Percentiles rank a stretch among this genome's conserved stretches.
phyloP scores from a whole-genome alignment of 768 basidiomycete genomes.

The Boletellus emodensis region DNA sequence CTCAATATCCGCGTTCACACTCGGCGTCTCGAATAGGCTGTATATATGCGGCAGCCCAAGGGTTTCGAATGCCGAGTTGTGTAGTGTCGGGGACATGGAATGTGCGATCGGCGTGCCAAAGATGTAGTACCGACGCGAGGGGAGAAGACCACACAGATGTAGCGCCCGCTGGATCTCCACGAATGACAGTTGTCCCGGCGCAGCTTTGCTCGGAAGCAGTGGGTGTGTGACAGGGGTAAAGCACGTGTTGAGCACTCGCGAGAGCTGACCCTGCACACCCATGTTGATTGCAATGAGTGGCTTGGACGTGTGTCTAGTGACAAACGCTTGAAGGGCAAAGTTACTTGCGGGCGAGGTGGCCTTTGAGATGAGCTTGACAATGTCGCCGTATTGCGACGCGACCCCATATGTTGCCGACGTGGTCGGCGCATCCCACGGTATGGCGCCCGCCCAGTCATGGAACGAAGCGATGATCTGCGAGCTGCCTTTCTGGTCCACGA shows the following conservation, averaged over 20 bases:
- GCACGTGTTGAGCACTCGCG: slow-evolving; percentile 78
- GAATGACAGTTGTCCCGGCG: slow-evolving; percentile 91
- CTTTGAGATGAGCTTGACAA: slow-evolving; percentile 90
- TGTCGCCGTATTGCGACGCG: slow-evolving; percentile 71
- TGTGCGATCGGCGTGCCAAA: slow-evolving; percentile 86
- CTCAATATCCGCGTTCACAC: slow-evolving; percentile 63
- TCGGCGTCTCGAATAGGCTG: slow-evolving; percentile 66
- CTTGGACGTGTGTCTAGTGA: slow-evolving; percentile 53
- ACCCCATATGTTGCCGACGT: slow-evolving; percentile 67
- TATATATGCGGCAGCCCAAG: slow-evolving; percentile 87
- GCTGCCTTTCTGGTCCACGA: slow-evolving; percentile 59
- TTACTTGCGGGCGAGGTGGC: slow-evolving; percentile 76
- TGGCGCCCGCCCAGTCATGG: slow-evolving; percentile 88
- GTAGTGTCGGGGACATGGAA: slow-evolving; percentile 89
- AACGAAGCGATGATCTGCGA: slow-evolving; percentile 88
- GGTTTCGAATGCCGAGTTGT: slow-evolving; percentile 80
- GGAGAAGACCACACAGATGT: slow-evolving; percentile 75
- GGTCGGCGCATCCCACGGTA: slow-evolving; percentile 72
- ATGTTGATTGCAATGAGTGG: slow-evolving; percentile 96
- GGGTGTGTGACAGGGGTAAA: slow-evolving; percentile 92
- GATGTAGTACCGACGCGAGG: slow-evolving; percentile 72
- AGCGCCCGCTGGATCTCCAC: slow-evolving; percentile 80
- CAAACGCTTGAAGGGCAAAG: slow-evolving; percentile 72
- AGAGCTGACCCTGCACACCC: slow-evolving; percentile 84
- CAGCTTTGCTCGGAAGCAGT: slow-evolving; percentile 77